Evolutionary conservation across 139 green algal genomes (phyloP), one percentile per base, ranked within the genome.

Genomic region (Deuterostichococcus epilithicus): DNA sequence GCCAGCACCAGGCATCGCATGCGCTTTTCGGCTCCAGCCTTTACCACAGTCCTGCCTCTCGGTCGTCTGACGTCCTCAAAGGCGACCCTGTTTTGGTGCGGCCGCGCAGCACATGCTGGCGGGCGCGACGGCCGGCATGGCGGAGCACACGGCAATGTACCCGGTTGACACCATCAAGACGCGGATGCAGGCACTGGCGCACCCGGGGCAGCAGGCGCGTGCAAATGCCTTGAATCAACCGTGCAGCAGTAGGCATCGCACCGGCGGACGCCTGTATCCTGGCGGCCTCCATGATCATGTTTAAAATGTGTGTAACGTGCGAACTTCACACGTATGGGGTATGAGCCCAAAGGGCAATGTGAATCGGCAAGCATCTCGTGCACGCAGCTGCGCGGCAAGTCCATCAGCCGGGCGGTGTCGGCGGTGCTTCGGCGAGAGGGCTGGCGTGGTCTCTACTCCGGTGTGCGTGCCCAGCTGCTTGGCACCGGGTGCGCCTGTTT

Each of bases 141-240:
- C 91, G 23, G 96, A 99, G 82, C 96, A 99, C 82, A 86, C 89
- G 4, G 93, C 86, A 34, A 99, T 99, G 96, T 98, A 94, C 68
- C 84, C 84, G 8, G 90, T 99, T 15, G 96, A 99, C 84, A 98
- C 95, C 22, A 90, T 99, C 65, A 99, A 99, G 76, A 99, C 96
- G 4, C 74, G 96, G 1, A 97, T 98, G 92, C 96, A 99, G 86
- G 92, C 93, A 1, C 77, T 96, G 2, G 87, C 86, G n/a, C 93
- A 96, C 58, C 93, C 93, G 2, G 93, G 93, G 0, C 93, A 97
- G 80, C 81, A 81, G 83, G 86, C 89, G 77, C 73, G 36, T 32
- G 5, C 33, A 25, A 25, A 65, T 58, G 58, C 36, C 23, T 37
- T 3, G 18, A 13, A 63, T 5, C 52, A 30, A 13, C 18, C 6